Evolutionary conservation across 306 rosid species (phyloP), one percentile per base, ranked within the genome.

Genomic region (Vicia faba): DNA sequence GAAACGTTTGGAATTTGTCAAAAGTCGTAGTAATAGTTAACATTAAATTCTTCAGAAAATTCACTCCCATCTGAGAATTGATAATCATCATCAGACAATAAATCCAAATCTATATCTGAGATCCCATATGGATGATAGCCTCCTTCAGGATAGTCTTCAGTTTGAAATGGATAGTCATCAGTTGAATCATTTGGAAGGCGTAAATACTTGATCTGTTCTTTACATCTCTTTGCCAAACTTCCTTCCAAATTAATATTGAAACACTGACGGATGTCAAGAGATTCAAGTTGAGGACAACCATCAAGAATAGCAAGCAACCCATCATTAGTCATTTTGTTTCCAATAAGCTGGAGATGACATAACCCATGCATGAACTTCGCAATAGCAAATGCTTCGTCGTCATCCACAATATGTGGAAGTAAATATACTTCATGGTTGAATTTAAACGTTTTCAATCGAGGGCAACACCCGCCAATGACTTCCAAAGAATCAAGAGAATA

Each of bases 211-310:
- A 88, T 80, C 60, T 68, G 80, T 28, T 81, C 80, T 1, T 60
- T 33, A 75, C 87, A 84, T 57, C 75, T 71, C 53, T 20, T 63
- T 49, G 75, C 82, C 78, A 86, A 43, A 70, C 51, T 29, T 60
- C 75, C 89, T 3, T 4, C 68, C 33, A 83, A 41, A 12, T 14
- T 61, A 55, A 91, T 45, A 40, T 81, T 75, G 69, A 68, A 80
- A 72, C 97, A 88, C 2, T 25, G 63, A 3, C 89, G 82, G 19
- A 91, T 66, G 69, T 91, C 95, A 28, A 91, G 96, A 45, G 83
- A 79, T 82, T 81, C 83, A 18, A 91, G 87, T 46, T 44, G 63
- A 59, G 86, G 78, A 84, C 97, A 91, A n/a, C 86, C 78, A 36
- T 76, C 79, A 20, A 91, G 84, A 75, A 91, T 84, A 38, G 87